These are phyloP conservation scores for Hypoxylon crocopeplum DNA, from an alignment of 495 filamentous ascomycete species.

Conservation along the genomic window DNA sequence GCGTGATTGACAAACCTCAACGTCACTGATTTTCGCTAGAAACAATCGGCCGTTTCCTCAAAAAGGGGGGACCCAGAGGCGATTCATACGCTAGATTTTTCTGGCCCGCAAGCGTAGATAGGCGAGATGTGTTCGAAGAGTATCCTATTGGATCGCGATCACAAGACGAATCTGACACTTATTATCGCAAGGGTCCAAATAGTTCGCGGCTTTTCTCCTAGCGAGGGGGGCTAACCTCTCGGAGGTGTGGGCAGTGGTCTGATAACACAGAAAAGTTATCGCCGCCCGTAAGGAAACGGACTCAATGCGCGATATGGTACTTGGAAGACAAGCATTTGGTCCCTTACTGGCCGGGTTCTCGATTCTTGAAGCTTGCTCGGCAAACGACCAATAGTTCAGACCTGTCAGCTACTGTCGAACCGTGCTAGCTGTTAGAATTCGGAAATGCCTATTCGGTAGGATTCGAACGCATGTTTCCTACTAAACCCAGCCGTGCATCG, in stretches of 20 bases:
- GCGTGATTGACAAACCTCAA: conserved; percentile 10
- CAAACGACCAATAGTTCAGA: not conserved
- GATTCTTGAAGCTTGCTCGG: conserved; percentile 12
- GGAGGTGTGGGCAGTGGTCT: conserved; percentile 28
- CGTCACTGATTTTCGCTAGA: conserved; percentile 11
- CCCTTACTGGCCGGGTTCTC: conserved; percentile 3
- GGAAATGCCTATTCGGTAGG: no score
- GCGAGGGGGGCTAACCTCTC: conserved; percentile 2
- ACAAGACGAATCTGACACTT: conserved; percentile 26
- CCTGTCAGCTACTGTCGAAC: no score
- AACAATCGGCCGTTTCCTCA: conserved; percentile 10
- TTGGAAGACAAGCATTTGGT: conserved; percentile 7
- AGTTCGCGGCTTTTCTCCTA: conserved; percentile 9
- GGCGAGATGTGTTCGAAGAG: no score
- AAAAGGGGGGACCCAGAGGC: conserved; percentile 3
- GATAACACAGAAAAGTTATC: conserved; percentile 21
- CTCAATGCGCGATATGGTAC: conserved; percentile 22
- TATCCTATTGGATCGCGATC: conserved; percentile 4
- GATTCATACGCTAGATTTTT: conserved; percentile 8
- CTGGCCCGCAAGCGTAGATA: no score
- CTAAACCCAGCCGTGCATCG: no score
- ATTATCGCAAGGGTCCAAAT: conserved; percentile 17
- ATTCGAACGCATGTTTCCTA: no score
- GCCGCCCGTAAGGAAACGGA: not conserved
- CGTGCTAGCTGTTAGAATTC: no score